Evolutionary conservation across 805 yeast species (phyloP), one percentile per base, ranked within the genome.

Genomic region (Ogataea salicorniae): DNA sequence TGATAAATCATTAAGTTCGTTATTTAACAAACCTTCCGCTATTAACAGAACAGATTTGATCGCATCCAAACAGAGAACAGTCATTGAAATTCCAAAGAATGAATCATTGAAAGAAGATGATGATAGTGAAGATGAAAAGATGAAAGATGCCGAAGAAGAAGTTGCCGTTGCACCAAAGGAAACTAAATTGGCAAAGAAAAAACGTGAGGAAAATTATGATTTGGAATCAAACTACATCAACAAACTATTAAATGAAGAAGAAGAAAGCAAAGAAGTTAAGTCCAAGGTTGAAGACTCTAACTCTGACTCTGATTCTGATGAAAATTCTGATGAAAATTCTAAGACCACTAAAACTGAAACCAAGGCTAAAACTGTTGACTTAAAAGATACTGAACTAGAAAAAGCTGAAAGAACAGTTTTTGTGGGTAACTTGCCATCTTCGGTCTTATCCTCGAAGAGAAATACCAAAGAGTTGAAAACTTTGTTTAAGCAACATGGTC

Each of bases 361-460:
- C 11, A 59, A 59, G 2, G 84, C 86, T 36, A 75, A 73, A 53
- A 66, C 70, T 3, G 58, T 82, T 41, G 84, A 84, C 66, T 66
- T 84, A 50, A 83, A 83, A 61, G 83, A 81, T 52, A 69, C 69
- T n/a, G 96, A 89, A 62, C 70, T 86, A 42, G 87, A 79, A 56
- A 87, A 87, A 65, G 95, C 96, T 6, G 88, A 85, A 54, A 76
- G 84, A 56, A 89, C 96, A 0, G 72, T 92, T 0, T 94, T 94
- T 60, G 83, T 94, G 9, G 98, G 97, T 39, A 94, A 94, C 64
- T 78, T 92, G 14, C 79, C 87, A 34, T 68, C 81, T 37, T 60
- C 70, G 1, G 89, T 83, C 8, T 79, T 90, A 53, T 75, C 84
- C 2, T 76, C 80, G 42, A 88, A 87, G 62, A 65, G 71, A 37